Conservation (phyloP, 1,139 yeast species). For the Kazachstania sp. region DNA sequence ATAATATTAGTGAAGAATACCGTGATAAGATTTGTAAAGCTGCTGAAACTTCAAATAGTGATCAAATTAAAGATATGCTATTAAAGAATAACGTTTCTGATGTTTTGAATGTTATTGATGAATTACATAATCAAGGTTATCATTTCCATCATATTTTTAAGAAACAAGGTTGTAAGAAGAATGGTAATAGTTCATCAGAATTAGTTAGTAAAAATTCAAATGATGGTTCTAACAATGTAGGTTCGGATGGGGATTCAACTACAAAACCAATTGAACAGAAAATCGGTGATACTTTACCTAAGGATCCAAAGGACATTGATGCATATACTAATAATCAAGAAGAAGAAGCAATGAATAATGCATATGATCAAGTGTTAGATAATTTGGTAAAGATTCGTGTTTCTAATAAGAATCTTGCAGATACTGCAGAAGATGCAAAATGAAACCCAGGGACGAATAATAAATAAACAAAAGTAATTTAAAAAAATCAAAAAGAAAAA, state of each 20-base stretch:
- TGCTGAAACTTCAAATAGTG: conserved; percentile 38
- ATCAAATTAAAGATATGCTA: conserved; percentile 44
- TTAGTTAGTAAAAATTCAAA: too few species aligned
- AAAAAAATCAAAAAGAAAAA: not conserved
- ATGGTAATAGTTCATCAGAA: not conserved
- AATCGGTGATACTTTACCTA: conserved; percentile 6
- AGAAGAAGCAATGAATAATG: conserved; percentile 36
- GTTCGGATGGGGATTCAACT: too few species aligned
- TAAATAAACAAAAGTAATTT: not conserved
- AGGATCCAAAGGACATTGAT: conserved; percentile 8
- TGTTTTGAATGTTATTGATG: conserved; percentile 42
- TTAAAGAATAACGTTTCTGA: conserved; percentile 46
- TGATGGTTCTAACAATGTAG: too few species aligned
- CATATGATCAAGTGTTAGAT: conserved; percentile 46
- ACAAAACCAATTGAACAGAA: not conserved
- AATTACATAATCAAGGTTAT: conserved; percentile 45
- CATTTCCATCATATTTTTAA: conserved; percentile 45
- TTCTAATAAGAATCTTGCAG: conserved; percentile 9
- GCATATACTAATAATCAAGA: conserved; percentile 15
- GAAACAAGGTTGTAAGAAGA: conserved; percentile 17
- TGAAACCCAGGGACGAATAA: not conserved
- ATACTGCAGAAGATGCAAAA: not conserved
- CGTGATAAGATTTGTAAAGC: conserved; percentile 16
- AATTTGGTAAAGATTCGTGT: conserved; percentile 35
- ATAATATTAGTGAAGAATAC: conserved; percentile 8